Base-by-base conservation (phyloP, 805 yeast genomes). In the Nakazawaea peltata region DNA sequence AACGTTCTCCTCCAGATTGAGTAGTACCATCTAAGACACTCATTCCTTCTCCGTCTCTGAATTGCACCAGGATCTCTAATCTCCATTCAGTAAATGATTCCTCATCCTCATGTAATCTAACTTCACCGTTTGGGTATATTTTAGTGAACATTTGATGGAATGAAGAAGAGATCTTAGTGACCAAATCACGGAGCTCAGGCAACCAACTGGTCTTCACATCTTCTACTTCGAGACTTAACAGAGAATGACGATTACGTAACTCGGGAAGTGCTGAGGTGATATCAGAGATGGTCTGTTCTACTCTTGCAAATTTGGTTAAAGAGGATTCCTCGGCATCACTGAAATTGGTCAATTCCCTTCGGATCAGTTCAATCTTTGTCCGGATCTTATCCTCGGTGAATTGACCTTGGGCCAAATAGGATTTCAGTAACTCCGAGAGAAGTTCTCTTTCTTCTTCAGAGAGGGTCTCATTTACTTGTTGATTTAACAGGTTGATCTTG, bases 1-100 rank as follows among this genome's bases (percentile, higher is more conserved):
- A 94, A 49, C 95, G 74, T 56, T 92, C 99, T 33, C 99, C 99
- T 38, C 99, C 99, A 1, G 96, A 85, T 54, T 92, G 98, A 3
- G 90, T 75, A 39, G 81, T 86, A n/a, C 85, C 75, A 48, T 85
- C 88, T 32, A 92, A 65, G 14, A 73, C 71, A 43, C 77, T 77
- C 40, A 82, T 54, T n/a, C 69, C 76, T 12, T 87, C 76, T 32
- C 68, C 73, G 44, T 81, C 86, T 50, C 98, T 69, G 54, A 92
- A 92, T 42, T 85, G 77, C 7, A 92, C 97, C 54, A 76, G 53
- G 29, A 94, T 84, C 41, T 83, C 82, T 33, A 92, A 59, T 46
- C 75, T 73, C 98, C 98, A 92, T 33, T 85, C 78, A 14, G 69
- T 61, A 50, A 61, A 85, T 40, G 69, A 59, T 2, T 67, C 72